Evolutionary conservation across 176 grass and related monocot species (phyloP), one percentile per base, ranked within the genome.

Genomic region (Aegilops bicornis): DNA sequence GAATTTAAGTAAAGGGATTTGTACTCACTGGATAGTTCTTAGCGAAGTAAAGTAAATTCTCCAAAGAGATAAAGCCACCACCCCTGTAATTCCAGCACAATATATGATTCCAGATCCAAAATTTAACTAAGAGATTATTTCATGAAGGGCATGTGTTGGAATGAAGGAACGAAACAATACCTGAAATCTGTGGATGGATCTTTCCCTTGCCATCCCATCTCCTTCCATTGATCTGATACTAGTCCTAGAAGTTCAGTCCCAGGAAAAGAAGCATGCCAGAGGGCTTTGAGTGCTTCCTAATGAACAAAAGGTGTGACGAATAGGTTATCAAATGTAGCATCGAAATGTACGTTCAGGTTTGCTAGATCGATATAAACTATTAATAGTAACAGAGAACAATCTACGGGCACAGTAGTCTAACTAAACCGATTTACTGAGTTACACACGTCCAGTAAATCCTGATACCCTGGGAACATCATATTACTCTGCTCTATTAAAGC

Each of bases 171-270:
- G 15, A 71, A 52, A 22, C 27, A 71, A 68, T 71, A 93, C 94
- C 94, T 93, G 82, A 95, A 95, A 89, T 95, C 89, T 71, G 91
- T 95, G 40, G 94, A 95, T 48, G 94, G 94, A 82, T 93, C 94
- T 89, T 95, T 95, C 63, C 94, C 91, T 87, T 95, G 94, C 89
- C 91, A 93, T 73, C 94, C 94, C 89, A 95, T 95, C 74, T 95
- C 91, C 77, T 95, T 95, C 94, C 94, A 95, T 76, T 95, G 94
- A 5, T 91, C 89, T 88, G 94, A 95, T 64, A 95, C 82, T 68
- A 95, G 79, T 73, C 84, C 94, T 77, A 71, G 66, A 77, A 95
- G 87, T 74, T 91, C 87, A 71, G 83, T 88, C 79, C 89, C 86
- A 84, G 91, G 94, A 88, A 82, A 95, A 76, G 87, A 89, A 89